Base-by-base conservation (phyloP, 2,329 filamentous ascomycete genomes). In the Tolypocladium amazonense region DNA sequence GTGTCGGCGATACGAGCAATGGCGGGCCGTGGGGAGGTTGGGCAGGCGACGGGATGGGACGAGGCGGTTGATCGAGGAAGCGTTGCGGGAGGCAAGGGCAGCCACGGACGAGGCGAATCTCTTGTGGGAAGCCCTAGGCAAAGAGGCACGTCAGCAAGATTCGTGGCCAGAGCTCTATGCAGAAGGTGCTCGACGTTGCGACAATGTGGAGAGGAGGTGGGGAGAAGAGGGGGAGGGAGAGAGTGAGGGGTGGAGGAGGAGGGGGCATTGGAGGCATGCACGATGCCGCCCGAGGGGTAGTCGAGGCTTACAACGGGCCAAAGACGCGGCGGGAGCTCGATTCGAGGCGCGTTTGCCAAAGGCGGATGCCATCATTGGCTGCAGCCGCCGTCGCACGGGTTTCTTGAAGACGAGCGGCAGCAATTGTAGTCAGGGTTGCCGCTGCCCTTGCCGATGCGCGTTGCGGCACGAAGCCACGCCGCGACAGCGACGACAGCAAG, bases 1-100 rank as follows among this genome's bases (percentile, higher is more conserved):
- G 71, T 80, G 74, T 77, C 88, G 82, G 76, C 87, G 83, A 75
- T 88, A 88, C 58, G 90, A 93, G 75, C 90, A 94, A 73, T 87
- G 75, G 71, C 88, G 79, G 57, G 67, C 61, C 38, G 66, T 65
- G 23, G 37, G 7, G 37, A 60, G 43, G 60, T 59, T 65, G 57
- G 30, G n/a, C 30, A 45, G 30, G 45, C 43, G 47, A 50, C 35
- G 47, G 39, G 43, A 56, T 37, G 6, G 37, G 33, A 23, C 37
- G 45, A 47, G 43, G 57, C 41, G 7, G 27, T 15, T 33, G 58
- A 56, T 12, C 25, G 54, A 41, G n/a, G 38, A 8, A 20, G 6
- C 15, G 53, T 20, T 45, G 27, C 23, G 7, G 12, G 53, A 54
- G 37, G 62, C 52, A 58, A 35, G 50, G 50, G 33, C 35, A 30